Conservation (phyloP, 148 eudicot species). For the Vaccinium corymbosum region DNA sequence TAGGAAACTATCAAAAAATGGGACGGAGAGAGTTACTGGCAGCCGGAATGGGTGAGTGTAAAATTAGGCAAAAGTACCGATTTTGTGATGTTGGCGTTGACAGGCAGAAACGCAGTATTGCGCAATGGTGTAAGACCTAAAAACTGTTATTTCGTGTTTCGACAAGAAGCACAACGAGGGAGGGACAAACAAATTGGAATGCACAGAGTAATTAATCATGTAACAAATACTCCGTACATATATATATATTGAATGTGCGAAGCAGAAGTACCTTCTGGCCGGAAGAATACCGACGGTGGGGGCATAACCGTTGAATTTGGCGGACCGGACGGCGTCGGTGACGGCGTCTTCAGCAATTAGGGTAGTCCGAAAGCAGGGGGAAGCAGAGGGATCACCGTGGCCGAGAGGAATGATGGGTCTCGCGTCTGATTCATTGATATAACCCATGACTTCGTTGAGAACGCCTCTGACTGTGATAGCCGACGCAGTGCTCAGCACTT, state of each 20-base stretch:
- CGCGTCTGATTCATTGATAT: conserved; percentile 20
- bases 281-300: conserved; percentile 13
- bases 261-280: conserved; percentile 1
- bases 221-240: background rate
- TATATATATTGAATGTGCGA: background rate
- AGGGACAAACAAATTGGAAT: too few species aligned
- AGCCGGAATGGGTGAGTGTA: too few species aligned
- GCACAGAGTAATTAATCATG: too few species aligned
- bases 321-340: conserved; percentile 26
- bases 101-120: too few species aligned
- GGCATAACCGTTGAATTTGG: conserved; percentile 28
- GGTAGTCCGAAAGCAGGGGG: conserved; percentile 31
- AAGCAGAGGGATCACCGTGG: conserved; percentile 39
- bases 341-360: conserved; percentile 25
- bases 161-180: too few species aligned
- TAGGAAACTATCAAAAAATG: too few species aligned
- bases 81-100: too few species aligned
- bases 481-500: background rate
- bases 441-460: background rate
- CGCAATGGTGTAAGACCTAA: too few species aligned
- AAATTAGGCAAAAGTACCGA: too few species aligned
- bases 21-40: too few species aligned
- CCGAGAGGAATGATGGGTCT: conserved; percentile 24
- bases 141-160: too few species aligned
- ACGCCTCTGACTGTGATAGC: conserved; percentile 10